A percentile compares a stretch with the other conserved stretches of the same genome.
Conservation (phyloP, 148 eudicot genomes). For the Silene uniflora region DNA sequence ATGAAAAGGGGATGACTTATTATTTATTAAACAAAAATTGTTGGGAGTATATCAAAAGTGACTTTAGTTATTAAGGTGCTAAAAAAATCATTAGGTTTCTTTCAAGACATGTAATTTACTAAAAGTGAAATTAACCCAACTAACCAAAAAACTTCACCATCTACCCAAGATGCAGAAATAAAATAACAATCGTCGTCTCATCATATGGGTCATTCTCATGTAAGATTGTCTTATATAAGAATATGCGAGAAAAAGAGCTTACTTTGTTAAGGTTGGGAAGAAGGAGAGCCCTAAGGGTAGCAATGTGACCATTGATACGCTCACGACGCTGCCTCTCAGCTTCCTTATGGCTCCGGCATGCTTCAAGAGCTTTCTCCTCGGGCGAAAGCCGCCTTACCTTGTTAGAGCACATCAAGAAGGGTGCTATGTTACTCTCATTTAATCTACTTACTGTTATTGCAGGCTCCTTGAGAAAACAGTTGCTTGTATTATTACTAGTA, state of each 20-base stretch:
- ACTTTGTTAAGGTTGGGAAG: constrained; percentile 70
- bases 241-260: background rate
- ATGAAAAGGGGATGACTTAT: background rate
- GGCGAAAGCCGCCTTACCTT: constrained; percentile 22
- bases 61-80: background rate
- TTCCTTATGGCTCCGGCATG: constrained; percentile 74
- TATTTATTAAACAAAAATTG: background rate
- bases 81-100: too few species aligned
- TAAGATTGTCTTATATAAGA: too few species aligned
- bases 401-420: constrained; percentile 24
- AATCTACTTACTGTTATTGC: background rate
- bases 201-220: too few species aligned
- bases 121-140: too few species aligned
- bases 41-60: background rate
- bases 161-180: too few species aligned
- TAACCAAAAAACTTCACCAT: too few species aligned
- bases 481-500: constrained; percentile 12
- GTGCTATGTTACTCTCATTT: constrained; percentile 10
- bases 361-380: constrained; percentile 55
- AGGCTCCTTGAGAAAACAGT: constrained; percentile 11
- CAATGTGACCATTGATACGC: constrained; percentile 76
- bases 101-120: too few species aligned
- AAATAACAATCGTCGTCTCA: too few species aligned
- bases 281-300: constrained; percentile 69
- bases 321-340: constrained; percentile 77